These are phyloP conservation scores for Dictyostelium purpureum DNA, from an alignment of 78 protist genomes.

Conservation along the genomic window DNA sequence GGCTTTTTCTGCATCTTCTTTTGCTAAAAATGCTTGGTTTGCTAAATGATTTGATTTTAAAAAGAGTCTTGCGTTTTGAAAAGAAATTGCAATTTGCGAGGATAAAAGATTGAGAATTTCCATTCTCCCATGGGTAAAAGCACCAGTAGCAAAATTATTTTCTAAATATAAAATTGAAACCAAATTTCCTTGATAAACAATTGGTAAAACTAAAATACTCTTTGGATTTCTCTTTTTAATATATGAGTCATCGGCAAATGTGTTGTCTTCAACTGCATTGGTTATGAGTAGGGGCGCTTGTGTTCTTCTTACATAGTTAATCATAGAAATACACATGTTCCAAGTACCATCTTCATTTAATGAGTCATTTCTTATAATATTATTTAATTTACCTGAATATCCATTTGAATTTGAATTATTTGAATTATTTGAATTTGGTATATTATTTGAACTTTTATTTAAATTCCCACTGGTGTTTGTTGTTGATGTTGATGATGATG, in stretches of 20 bases:
- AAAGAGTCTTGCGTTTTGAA: constrained; percentile 41
- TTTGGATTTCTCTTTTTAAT: constrained; percentile 15
- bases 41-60: constrained; percentile 34
- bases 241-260: constrained; percentile 24
- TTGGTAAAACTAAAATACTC: constrained; percentile 26
- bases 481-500: background rate
- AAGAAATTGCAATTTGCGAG: constrained; percentile 48
- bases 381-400: background rate
- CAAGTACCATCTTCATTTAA: constrained; percentile 38
- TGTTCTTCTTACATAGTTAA: constrained; percentile 41
- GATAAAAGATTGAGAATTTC: constrained; percentile 39
- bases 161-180: constrained; percentile 47
- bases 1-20: constrained; percentile 61
- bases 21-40: constrained; percentile 55
- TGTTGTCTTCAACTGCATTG: constrained; percentile 39
- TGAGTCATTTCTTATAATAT: background rate
- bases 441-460: background rate
- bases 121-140: constrained; percentile 1
- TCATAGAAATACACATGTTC: constrained; percentile 49
- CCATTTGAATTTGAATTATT: background rate
- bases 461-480: background rate
- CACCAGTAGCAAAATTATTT: constrained; percentile 44
- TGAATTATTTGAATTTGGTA: background rate
- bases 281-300: constrained; percentile 30
- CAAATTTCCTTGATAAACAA: constrained; percentile 60